phyloP scores from a whole-genome alignment of 768 basidiomycete genomes.

The Leccinum rimulosum region DNA sequence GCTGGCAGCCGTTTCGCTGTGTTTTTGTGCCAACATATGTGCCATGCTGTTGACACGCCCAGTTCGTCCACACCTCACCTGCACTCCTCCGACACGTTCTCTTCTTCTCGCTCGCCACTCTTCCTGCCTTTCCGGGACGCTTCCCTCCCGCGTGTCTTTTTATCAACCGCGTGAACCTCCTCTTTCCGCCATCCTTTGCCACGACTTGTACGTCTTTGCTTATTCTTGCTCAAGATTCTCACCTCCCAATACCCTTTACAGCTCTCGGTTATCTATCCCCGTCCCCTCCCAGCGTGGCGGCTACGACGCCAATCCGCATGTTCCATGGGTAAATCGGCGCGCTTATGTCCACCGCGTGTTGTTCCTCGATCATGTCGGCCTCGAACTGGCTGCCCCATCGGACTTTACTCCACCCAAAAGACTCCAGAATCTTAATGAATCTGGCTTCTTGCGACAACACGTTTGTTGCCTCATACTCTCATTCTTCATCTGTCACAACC shows the following conservation, averaged over 20 bases:
- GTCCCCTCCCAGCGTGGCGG: slow-evolving; percentile 20
- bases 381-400: slow-evolving; percentile 51
- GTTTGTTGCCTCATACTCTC: slow-evolving; percentile 67
- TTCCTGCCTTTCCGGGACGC: slow-evolving; percentile 55
- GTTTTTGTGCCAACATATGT: slow-evolving; percentile 14
- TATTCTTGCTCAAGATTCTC: slow-evolving; percentile 30
- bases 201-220: slow-evolving; percentile 32
- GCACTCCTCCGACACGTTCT: slow-evolving; percentile 66
- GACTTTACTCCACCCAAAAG: slow-evolving; percentile 72
- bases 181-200: slow-evolving; percentile 25
- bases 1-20: slow-evolving; percentile 16
- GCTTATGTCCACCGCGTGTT: slow-evolving; percentile 61
- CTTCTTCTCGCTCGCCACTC: slow-evolving; percentile 46
- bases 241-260: slow-evolving; percentile 15
- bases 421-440: slow-evolving; percentile 53
- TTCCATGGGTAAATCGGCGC: slow-evolving; percentile 45
- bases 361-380: slow-evolving; percentile 65
- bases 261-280: slow-evolving; percentile 29
- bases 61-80: slow-evolving; percentile 51
- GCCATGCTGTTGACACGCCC: slow-evolving; percentile 65
- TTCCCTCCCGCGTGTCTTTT: slow-evolving; percentile 38
- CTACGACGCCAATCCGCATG: slow-evolving; percentile 33
- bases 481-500: slow-evolving; percentile 65
- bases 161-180: slow-evolving; percentile 28
- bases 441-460: slow-evolving; percentile 68